Evolutionary conservation across 495 filamentous ascomycete species (phyloP).

Genomic region (Xylaria grammica): DNA sequence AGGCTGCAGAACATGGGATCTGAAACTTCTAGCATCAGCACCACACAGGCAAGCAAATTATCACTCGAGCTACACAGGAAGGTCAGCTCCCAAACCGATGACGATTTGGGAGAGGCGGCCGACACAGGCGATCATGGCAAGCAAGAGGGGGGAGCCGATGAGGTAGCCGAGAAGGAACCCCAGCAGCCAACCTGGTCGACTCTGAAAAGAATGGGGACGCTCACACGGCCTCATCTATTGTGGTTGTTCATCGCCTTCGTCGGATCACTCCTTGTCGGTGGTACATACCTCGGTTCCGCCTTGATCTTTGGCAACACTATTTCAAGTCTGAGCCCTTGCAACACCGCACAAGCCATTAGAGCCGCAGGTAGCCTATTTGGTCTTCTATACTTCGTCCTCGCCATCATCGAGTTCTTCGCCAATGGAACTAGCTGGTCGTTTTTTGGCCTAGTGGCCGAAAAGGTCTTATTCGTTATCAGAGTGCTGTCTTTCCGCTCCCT

Average conservation of each 20-base stretch:
- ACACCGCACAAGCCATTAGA: constrained; percentile 40
- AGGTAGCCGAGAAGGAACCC: constrained; percentile 5
- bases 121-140: constrained; percentile 18
- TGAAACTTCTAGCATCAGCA: constrained; percentile 35
- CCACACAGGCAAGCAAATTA: constrained; percentile 21
- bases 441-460: constrained; percentile 56
- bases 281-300: constrained; percentile 51
- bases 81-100: constrained; percentile 4
- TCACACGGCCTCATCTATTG: constrained; percentile 34
- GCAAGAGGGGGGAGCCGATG: constrained; percentile 6
- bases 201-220: constrained; percentile 30
- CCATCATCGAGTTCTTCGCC: constrained; percentile 52
- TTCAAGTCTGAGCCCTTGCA: constrained; percentile 37
- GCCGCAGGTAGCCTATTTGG: constrained; percentile 53
- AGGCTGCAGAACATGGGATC: constrained; percentile 38
- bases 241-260: constrained; percentile 36
- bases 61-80: constrained; percentile 23
- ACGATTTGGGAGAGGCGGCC: background rate
- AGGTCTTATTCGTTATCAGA: constrained; percentile 48
- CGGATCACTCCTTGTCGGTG: constrained; percentile 48
- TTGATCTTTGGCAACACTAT: constrained; percentile 60
- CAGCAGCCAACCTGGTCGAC: constrained; percentile 32
- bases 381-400: constrained; percentile 60
- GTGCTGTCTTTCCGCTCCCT: constrained; percentile 54
- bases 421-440: constrained; percentile 50